phyloP scores from a whole-genome alignment of 176 grass and related monocot species.

The Paspalum vaginatum region DNA sequence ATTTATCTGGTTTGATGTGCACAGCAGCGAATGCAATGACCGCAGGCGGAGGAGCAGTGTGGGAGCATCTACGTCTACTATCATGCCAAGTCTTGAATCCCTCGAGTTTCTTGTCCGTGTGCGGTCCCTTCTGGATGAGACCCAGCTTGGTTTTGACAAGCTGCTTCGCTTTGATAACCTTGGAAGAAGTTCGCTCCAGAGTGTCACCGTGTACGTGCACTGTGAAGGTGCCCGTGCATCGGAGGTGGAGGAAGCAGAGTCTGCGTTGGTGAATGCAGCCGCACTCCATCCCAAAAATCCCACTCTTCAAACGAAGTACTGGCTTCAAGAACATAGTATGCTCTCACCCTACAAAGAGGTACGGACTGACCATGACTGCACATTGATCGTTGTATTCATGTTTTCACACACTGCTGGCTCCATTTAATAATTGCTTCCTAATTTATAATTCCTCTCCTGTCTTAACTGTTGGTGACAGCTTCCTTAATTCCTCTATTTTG shows the following conservation, averaged over 20 bases:
- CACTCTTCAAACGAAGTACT: fast-evolving
- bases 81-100: constrained; percentile 14
- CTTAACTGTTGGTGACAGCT: too few relatives aligned
- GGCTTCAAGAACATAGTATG: fast-evolving
- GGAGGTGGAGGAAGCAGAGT: neutral
- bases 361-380: neutral
- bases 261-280: neutral
- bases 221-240: fast-evolving
- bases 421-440: too few relatives aligned
- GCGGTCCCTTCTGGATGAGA: neutral
- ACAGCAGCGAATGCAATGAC: too few relatives aligned
- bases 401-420: too few relatives aligned
- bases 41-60: too few relatives aligned
- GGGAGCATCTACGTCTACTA: neutral
- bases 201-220: fast-evolving
- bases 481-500: too few relatives aligned
- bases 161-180: neutral
- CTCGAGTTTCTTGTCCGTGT: neutral
- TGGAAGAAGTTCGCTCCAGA: neutral
- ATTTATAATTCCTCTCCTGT: too few relatives aligned
- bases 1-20: neutral
- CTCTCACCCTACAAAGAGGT: neutral
- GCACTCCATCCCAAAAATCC: neutral
- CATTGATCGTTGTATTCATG: too few relatives aligned
- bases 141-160: neutral